Evolutionary conservation across 768 basidiomycete genomes (phyloP), one percentile per base, ranked within the genome.

Genomic region (Tubosaeta brunneosetosa): DNA sequence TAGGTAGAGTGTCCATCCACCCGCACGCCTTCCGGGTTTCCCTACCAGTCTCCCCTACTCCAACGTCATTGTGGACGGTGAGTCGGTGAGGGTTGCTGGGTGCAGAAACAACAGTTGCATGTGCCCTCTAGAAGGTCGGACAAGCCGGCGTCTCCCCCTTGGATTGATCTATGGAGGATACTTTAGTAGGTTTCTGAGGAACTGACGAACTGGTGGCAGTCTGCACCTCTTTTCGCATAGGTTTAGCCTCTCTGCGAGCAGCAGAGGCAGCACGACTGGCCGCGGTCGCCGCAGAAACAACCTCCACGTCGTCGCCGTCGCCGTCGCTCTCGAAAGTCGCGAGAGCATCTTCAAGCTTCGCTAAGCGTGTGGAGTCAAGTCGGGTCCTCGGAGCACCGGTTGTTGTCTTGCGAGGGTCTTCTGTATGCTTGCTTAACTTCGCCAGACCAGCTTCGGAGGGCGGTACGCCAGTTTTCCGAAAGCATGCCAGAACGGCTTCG

Each of bases 401-500:
- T 33, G 75, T 78, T 31, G 74, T 75, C 55, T 73, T 78, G 37
- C 79, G 77, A n/a, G 81, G 79, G 59, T 78, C 77, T 19, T 82
- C 77, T 32, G 88, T 72, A 52, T 83, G 79, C 60, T 78, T 85
- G 49, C 80, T 78, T 51, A 95, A 74, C 61, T 88, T 88, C 49
- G 72, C 68, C n/a, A 91, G 64, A 3, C 79, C 80, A 17, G 70
- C 73, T 26, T 80, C 73, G 4, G 74, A 73, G 1, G 88, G 91
- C 3, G 68, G 73, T 3, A 84, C 72, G 6, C 73, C 68, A 2
- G 81, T 80, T 42, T 83, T 80, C 47, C 79, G 78, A 71, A 97
- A 92, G 54, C 88, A 83, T n/a, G 81, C 79, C 46, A 98, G 74
- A 26, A 97, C 77, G 13, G 83, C 80, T 62, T 89, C 84, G 22